Evolutionary conservation across 2,329 filamentous ascomycete species (phyloP).

Genomic region (Colletotrichum lupini): DNA sequence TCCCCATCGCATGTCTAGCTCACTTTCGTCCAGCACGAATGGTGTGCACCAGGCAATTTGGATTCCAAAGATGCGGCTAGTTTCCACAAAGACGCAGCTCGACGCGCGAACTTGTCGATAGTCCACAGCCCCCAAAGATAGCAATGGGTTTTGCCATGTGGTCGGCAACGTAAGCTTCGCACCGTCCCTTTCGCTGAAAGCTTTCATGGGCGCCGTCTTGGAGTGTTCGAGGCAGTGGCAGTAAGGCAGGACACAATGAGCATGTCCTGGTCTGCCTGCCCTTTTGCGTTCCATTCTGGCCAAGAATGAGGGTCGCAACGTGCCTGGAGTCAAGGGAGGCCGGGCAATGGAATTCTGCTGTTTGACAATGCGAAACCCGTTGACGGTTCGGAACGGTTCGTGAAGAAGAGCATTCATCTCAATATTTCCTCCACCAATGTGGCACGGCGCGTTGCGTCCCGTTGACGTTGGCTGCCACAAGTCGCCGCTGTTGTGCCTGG

Average conservation of each 20-base stretch:
- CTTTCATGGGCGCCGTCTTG: conserved; percentile 8
- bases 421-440: neutral
- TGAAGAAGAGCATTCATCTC: neutral
- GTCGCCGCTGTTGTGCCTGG: conserved; percentile 23
- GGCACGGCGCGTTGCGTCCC: neutral
- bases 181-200: conserved; percentile 6
- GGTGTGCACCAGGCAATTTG: conserved; percentile 2
- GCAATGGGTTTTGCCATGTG: conserved; percentile 22
- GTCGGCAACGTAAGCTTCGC: neutral
- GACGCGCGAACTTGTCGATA: conserved; percentile 26
- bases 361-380: conserved; percentile 3
- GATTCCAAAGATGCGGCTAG: conserved; percentile 14
- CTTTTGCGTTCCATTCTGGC: neutral
- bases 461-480: conserved; percentile 26
- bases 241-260: neutral
- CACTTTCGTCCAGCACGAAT: neutral
- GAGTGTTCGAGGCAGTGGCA: neutral
- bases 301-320: neutral
- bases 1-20: conserved; percentile 3
- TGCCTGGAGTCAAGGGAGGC: neutral
- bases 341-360: neutral
- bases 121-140: conserved; percentile 12
- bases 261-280: neutral
- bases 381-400: neutral
- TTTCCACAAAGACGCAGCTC: conserved; percentile 1